phyloP scores from a whole-genome alignment of 352 stramenopile genomes.

The Globisporangium alternatum region DNA sequence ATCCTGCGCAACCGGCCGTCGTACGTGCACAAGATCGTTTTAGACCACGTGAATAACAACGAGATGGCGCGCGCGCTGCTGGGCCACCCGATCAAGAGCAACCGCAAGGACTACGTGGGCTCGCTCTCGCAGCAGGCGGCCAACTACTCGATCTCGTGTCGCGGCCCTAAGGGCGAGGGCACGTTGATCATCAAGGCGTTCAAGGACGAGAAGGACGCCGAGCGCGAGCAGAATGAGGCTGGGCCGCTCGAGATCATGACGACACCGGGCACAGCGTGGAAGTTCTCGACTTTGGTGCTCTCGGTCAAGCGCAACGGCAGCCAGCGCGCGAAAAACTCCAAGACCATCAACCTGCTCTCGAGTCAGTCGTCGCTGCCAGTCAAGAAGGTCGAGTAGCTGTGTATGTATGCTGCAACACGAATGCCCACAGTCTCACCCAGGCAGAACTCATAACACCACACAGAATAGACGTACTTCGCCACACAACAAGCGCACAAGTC shows the following conservation, averaged over 20 bases:
- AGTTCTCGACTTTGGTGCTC: constrained; percentile 72
- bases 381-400: neutral
- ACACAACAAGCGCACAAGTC: neutral
- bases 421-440: neutral
- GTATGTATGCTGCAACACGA: neutral
- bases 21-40: constrained; percentile 78
- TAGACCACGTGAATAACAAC: constrained; percentile 77
- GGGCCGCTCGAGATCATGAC: constrained; percentile 33
- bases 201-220: constrained; percentile 39
- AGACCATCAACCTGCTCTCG: constrained; percentile 58
- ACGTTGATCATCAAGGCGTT: constrained; percentile 75
- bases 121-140: constrained; percentile 50
- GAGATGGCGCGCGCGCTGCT: constrained; percentile 52
- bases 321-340: constrained; percentile 53
- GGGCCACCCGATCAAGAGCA: constrained; percentile 70
- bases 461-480: constrained; percentile 12
- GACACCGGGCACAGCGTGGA: constrained; percentile 67
- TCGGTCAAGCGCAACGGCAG: constrained; percentile 59
- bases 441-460: neutral
- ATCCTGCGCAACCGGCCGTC: constrained; percentile 74
- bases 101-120: constrained; percentile 64
- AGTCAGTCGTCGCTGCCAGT: neutral
- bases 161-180: constrained; percentile 58
- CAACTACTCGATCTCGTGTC: constrained; percentile 73
- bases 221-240: constrained; percentile 8